phyloP scores from a whole-genome alignment of 1,284 basidiomycete species.

The Tilletia indica region DNA sequence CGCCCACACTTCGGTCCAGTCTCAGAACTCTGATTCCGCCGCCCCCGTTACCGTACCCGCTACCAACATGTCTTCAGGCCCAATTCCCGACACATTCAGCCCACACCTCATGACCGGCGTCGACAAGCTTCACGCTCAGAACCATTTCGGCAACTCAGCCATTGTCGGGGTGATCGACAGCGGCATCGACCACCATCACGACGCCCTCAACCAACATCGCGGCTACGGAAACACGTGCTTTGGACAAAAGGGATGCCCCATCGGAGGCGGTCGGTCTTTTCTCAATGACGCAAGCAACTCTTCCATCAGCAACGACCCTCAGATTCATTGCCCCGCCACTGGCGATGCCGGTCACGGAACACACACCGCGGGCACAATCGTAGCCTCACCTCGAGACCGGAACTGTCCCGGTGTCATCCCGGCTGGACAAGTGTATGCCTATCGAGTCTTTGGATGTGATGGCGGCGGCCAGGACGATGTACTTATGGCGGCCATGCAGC shows the following conservation, averaged over 20 bases:
- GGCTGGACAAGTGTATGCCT: slow-evolving; percentile 47
- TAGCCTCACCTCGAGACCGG: slow-evolving; percentile 60
- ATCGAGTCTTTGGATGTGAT: slow-evolving; percentile 58
- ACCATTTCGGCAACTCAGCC: slow-evolving; percentile 62
- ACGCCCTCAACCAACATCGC: slow-evolving; percentile 61
- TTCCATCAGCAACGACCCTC: slow-evolving; percentile 50
- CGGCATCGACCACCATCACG: slow-evolving; percentile 65
- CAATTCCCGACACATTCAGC: slow-evolving; percentile 23
- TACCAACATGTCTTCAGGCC: no score
- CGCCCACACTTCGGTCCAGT: not conserved
- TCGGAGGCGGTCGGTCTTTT: slow-evolving; percentile 34
- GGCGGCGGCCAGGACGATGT: slow-evolving; percentile 55
- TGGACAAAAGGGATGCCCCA: slow-evolving; percentile 31
- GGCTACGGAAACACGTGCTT: slow-evolving; percentile 34
- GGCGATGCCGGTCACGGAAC: slow-evolving; percentile 59
- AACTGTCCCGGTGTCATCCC: slow-evolving; percentile 43
- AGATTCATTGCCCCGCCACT: slow-evolving; percentile 55
- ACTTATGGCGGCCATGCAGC: slow-evolving; percentile 55
- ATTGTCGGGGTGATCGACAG: slow-evolving; percentile 63
- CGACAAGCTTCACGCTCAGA: slow-evolving; percentile 62
- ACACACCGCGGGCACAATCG: slow-evolving; percentile 68
- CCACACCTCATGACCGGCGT: slow-evolving; percentile 55
- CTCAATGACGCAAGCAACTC: slow-evolving; percentile 20
- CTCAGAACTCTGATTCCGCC: slow-evolving; percentile 24
- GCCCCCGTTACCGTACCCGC: no score